Evolutionary conservation across 169 alveolate genomes (phyloP).

Genomic region (Plasmodium vinckei): DNA sequence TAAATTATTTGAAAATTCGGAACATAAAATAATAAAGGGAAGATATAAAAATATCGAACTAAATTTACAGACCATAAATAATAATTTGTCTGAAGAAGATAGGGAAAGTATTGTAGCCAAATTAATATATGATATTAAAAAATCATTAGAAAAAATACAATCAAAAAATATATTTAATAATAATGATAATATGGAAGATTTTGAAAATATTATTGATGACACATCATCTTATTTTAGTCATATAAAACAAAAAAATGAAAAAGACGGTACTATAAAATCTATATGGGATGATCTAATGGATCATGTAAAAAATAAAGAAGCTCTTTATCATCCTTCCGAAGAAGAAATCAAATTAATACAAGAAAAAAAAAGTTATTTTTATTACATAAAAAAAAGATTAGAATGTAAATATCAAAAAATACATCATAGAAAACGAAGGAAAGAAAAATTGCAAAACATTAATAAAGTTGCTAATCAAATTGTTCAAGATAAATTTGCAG

Average conservation of each 20-base stretch:
- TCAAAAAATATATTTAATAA: conserved; percentile 19
- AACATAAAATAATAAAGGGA: conserved; percentile 63
- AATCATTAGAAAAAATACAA: conserved; percentile 33
- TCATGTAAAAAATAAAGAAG: conserved; percentile 66
- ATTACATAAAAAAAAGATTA: conserved; percentile 75
- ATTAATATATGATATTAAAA: conserved; percentile 67
- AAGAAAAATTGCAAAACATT: conserved; percentile 33
- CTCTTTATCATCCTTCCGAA: conserved; percentile 70
- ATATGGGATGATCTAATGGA: conserved; percentile 69
- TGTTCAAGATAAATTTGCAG: conserved; percentile 46
- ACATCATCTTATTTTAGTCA: background rate
- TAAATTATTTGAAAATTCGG: conserved; percentile 60
- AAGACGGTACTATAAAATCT: conserved; percentile 27
- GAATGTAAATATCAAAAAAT: conserved; percentile 51
- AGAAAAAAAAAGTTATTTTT: conserved; percentile 47
- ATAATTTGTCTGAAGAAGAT: conserved; percentile 49
- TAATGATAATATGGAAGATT: conserved; percentile 28
- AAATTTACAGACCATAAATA: conserved; percentile 44
- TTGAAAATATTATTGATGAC: conserved; percentile 23
- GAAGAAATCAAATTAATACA: conserved; percentile 30
- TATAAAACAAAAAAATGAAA: background rate
- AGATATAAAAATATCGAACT: conserved; percentile 51
- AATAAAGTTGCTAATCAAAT: conserved; percentile 49
- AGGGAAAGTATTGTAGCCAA: conserved; percentile 55
- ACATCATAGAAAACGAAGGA: conserved; percentile 60